Evolutionary conservation across 2,329 filamentous ascomycete species (phyloP), one percentile per base, ranked within the genome.

Genomic region (Fonsecaea nubica): DNA sequence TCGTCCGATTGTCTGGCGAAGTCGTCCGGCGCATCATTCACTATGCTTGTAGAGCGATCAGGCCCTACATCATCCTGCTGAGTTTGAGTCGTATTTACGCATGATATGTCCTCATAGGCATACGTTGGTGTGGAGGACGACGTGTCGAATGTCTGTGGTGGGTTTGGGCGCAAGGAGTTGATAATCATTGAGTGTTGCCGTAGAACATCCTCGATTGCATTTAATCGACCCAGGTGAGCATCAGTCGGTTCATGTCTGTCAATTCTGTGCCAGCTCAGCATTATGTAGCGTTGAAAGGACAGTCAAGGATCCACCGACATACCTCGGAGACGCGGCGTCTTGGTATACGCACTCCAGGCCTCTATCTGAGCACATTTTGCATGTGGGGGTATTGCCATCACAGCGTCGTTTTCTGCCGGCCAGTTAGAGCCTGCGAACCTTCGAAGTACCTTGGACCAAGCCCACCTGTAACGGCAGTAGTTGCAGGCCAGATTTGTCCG

Each of bases 391-490:
- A 35, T 36, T 33, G 4, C 53, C 53, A 33, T 55, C 53, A 55
- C 53, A 55, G 35, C 53, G 30, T 30, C 53, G 30, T 30, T 55
- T 55, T 38, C 53, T 55, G 53, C 12, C 8, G 4, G 7, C 3
- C 4, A 12, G 32, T 50, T 25, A 50, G 5, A 12, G 18, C 4
- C 45, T 50, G 18, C 10, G 9, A 50, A 30, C 18, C 18, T 9
- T 36, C 4, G 53, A 18, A 38, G 12, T 9, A 55, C 9, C 32
- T 4, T 33, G 52, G 52, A 3, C 18, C 30, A 13, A 30, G 45
- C 35, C 12, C 35, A 55, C 53, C 53, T 55, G 53, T 55, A 21
- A n/a, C 53, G 53, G 35, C 53, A 55, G 53, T 55, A 55, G 53
- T 35, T 55, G 30, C 53, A 55, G 18, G 53, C 53, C 30, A 55